Evolutionary conservation across 768 basidiomycete genomes (phyloP).

Genomic region (Amanita phalloides): DNA sequence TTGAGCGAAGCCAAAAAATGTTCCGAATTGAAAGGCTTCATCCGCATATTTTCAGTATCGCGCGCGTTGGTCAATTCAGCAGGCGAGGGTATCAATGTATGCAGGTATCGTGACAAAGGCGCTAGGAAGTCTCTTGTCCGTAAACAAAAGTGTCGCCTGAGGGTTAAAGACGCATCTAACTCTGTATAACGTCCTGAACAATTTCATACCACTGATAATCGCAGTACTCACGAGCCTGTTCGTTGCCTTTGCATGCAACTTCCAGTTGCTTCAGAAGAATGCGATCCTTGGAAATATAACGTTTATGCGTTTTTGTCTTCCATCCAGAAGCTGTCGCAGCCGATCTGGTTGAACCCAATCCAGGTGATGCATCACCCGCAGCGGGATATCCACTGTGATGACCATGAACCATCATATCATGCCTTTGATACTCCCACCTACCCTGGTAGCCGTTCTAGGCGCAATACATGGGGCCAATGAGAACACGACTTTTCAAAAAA

Average conservation of each 20-base stretch:
- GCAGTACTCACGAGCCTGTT: constrained; percentile 37
- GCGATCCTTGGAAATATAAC: constrained; percentile 81
- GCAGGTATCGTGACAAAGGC: constrained; percentile 86
- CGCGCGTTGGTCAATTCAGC: constrained; percentile 33
- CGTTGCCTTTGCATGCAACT: constrained; percentile 37
- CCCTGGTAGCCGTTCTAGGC: constrained; percentile 43
- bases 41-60: constrained; percentile 23
- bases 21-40: constrained; percentile 60
- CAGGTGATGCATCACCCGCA: background rate
- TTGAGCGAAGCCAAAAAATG: constrained; percentile 70
- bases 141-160: constrained; percentile 76
- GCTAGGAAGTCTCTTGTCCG: constrained; percentile 81
- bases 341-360: background rate
- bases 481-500: constrained; percentile 69
- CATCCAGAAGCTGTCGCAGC: constrained; percentile 61
- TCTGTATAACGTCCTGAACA: constrained; percentile 23
- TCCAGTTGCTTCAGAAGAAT: constrained; percentile 65
- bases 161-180: constrained; percentile 47
- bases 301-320: constrained; percentile 69
- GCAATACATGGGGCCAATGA: constrained; percentile 82
- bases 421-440: constrained; percentile 17
- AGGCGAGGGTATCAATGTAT: constrained; percentile 72
- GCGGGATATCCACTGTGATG: constrained; percentile 9
- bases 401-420: background rate
- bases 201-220: background rate